phyloP scores from a whole-genome alignment of 1,284 basidiomycete species.

The Grifola frondosa region DNA sequence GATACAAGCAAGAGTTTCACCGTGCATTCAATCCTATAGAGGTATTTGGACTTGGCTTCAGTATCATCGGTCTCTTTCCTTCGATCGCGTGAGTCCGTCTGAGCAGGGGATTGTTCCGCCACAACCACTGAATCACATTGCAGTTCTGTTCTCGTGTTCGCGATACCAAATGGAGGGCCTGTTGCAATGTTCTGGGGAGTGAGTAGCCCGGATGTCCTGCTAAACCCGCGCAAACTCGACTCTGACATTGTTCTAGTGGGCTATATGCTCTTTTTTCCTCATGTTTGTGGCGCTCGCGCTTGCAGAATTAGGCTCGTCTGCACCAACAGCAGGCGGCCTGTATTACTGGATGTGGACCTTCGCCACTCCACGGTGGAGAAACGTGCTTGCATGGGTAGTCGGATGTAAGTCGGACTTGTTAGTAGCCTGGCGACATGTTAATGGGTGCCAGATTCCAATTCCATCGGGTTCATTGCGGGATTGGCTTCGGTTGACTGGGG shows the following conservation, averaged over 20 bases:
- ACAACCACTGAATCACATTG: conserved; percentile 23
- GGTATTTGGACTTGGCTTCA: conserved; percentile 58
- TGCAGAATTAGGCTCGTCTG: conserved; percentile 70
- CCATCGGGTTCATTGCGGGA: conserved; percentile 63
- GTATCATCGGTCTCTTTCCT: conserved; percentile 53
- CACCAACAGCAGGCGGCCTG: conserved; percentile 75
- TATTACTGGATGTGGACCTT: conserved; percentile 79
- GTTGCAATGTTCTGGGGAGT: conserved; percentile 79
- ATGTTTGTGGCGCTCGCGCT: conserved; percentile 63
- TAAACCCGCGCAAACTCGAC: not conserved
- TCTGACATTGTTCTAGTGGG: conserved; percentile 37
- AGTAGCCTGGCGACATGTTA: not conserved
- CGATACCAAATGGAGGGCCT: conserved; percentile 76
- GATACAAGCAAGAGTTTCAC: conserved; percentile 48
- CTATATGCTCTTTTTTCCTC: conserved; percentile 53
- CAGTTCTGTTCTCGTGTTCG: conserved; percentile 63
- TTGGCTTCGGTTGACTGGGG: conserved; percentile 80
- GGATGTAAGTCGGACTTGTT: conserved; percentile 49
- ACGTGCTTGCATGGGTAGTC: conserved; percentile 73
- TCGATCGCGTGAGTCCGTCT: conserved; percentile 31
- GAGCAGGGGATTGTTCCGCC: conserved; percentile 35
- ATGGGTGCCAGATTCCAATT: conserved; percentile 9
- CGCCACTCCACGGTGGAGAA: conserved; percentile 62
- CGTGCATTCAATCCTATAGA: conserved; percentile 43
- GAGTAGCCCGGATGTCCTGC: conserved; percentile 4